A percentile compares a stretch with the other conserved stretches of the same genome.
phyloP scores from a whole-genome alignment of 73 alveolate genomes.

The Paramecium sonneborni region DNA sequence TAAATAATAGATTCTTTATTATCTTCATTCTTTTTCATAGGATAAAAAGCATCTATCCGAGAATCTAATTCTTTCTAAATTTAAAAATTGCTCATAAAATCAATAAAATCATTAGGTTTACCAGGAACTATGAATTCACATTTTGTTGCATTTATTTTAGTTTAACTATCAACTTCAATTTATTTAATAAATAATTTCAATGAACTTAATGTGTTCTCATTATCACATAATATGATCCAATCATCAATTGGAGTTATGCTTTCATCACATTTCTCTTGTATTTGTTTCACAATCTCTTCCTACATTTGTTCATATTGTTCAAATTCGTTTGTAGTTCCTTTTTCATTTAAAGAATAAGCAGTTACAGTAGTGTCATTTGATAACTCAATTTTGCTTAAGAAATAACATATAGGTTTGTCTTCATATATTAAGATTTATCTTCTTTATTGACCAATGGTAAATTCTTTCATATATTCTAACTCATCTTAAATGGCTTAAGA shows the following conservation, averaged over 20 bases:
- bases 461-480: not conserved
- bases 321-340: not conserved
- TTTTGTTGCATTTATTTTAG: conserved; percentile 33
- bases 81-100: not conserved
- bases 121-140: conserved; percentile 35
- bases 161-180: not conserved
- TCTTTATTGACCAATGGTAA: not conserved
- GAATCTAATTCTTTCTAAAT: conserved; percentile 13
- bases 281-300: not conserved
- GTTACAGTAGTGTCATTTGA: not conserved
- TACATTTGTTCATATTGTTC: not conserved
- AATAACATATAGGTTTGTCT: not conserved
- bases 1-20: not conserved
- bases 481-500: not conserved
- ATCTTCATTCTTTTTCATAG: not conserved
- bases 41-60: conserved; percentile 23
- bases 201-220: not conserved
- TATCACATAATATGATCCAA: conserved; percentile 16
- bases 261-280: not conserved
- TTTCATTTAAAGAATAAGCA: not conserved
- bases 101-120: not conserved
- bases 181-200: conserved; percentile 10
- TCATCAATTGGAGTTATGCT: not conserved
- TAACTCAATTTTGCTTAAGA: conserved; percentile 15
- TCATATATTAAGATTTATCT: not conserved